Evolutionary conservation across 228 moss, liverwort and hornwort genomes (phyloP).

Genomic region (Sphagnum magellanicum): DNA sequence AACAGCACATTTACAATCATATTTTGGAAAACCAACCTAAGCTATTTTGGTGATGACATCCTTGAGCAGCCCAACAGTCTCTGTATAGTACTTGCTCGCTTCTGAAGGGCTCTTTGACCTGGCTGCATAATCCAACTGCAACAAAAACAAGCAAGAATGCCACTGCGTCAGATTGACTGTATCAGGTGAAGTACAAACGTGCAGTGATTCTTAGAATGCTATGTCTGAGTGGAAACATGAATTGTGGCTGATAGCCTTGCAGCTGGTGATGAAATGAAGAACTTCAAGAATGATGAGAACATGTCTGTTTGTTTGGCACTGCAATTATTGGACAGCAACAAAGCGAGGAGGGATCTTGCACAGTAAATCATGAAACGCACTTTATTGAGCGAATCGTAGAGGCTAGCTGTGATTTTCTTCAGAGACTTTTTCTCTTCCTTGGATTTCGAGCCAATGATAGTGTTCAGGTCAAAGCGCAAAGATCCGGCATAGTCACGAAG

Average conservation of each 20-base stretch:
- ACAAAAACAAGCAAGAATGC: too few species aligned
- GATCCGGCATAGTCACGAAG: slow-evolving; percentile 57
- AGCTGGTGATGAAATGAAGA: background rate
- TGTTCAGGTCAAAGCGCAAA: slow-evolving; percentile 58
- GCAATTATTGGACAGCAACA: background rate
- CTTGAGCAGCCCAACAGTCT: slow-evolving; percentile 48
- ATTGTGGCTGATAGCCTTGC: background rate
- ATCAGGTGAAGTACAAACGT: background rate
- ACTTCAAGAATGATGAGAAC: background rate
- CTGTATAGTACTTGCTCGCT: slow-evolving; percentile 45
- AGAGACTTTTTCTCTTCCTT: slow-evolving; percentile 56
- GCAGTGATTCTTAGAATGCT: too few species aligned
- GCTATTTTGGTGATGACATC: slow-evolving; percentile 40
- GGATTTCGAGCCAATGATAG: slow-evolving; percentile 44
- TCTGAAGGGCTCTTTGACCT: slow-evolving; percentile 52
- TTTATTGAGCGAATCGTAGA: slow-evolving; percentile 35
- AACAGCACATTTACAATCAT: too few species aligned
- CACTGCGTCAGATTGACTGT: background rate
- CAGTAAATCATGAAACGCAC: slow-evolving; percentile 21
- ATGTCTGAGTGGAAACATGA: background rate
- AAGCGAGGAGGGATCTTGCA: background rate
- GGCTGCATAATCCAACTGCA: slow-evolving; percentile 73
- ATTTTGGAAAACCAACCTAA: slow-evolving; percentile 1
- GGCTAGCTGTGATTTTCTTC: slow-evolving; percentile 27
- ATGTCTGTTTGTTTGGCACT: background rate